Evolutionary conservation across 2,329 filamentous ascomycete species (phyloP), one percentile per base, ranked within the genome.

Genomic region (Colletotrichum noveboracense): DNA sequence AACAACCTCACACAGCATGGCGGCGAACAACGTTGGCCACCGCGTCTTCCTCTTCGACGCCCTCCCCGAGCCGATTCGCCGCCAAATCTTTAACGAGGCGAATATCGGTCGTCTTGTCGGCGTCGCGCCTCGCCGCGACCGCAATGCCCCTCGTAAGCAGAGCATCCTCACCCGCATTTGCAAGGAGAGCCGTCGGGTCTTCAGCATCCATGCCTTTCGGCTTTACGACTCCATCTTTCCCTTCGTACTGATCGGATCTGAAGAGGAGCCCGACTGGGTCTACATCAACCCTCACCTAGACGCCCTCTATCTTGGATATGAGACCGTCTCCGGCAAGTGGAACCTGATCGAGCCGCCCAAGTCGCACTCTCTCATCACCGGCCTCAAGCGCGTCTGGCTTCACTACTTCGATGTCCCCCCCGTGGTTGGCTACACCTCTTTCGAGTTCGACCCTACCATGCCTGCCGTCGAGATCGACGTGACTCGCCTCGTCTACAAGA

Each of bases 61-160:
- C 7, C 28, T 61, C 2, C 58, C 58, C 58, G n/a, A 34, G 14
- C 7, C 28, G 28, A 13, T 61, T 14, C n/a, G 26, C 28, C 18
- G 6, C 0, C 3, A 1, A 1, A 34, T 61, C 6, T 32, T 34
- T 0, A 58, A n/a, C 58, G n/a, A 13, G 18, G 18, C 18, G 28
- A 16, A 32, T 9, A 34, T 24, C 7, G 13, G 5, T 8, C 65
- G 65, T 24, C 12, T 56, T 10, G 13, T 67, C n/a, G 65, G 65
- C 3, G 30, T 34, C 28, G 9, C 14, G 21, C 65, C 65, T 18
- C 14, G 21, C 43, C 26, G 10, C 16, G 65, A 66, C 30, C 16
- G 4, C 18, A 28, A 18, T 32, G 65, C 43, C 43, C 34, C 30
- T 32, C 65, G 28, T 43, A 43, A 43, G 38, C 38, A 43, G 38